Evolutionary conservation across 2,329 filamentous ascomycete genomes (phyloP), one percentile per base, ranked within the genome.

Genomic region (Stachybotrys echinatus): DNA sequence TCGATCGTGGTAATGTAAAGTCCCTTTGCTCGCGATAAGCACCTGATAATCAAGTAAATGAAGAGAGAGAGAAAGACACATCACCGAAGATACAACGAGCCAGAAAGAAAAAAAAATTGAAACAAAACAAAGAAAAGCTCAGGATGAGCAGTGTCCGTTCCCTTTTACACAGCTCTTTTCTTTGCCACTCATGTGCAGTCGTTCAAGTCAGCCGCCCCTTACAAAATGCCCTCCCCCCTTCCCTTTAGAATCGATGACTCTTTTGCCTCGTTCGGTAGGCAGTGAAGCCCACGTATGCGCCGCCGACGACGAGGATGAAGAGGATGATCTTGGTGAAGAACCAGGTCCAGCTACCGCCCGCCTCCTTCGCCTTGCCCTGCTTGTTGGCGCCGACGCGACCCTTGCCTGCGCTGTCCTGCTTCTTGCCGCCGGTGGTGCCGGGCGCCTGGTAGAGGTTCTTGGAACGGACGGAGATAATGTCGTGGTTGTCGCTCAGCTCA

Each of bases 401-500:
- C 50, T 61, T 62, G 50, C 65, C 67, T 50, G 70, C 63, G 56
- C 54, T 53, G 63, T 71, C 51, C 19, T 55, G 21, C 21, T 42
- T 45, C 46, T 21, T 48, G 68, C 66, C 68, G 57, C 59, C 67
- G 47, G 65, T 63, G 48, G 75, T 72, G 34, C 80, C 81, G 60
- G 74, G 73, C 23, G 72, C 71, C 50, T 80, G 84, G 74, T 97
- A 97, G 54, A 99, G 75, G 70, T 96, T 99, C 76, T 87, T 88
- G 50, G 92, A 86, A 55, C 84, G 77, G 61, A 99, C 81, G 47
- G 84, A 87, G 66, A 97, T 84, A 69, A 99, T 95, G 72, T 99
- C 94, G 77, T 96, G 92, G 77, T 96, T 96, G 74, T 99, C 94
- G 70, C 85, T 90, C 57, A 99, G 82, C 75, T 99, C 92, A 64